Evolutionary conservation across 164 flowering plant genomes (phyloP), one percentile per base, ranked within the genome.

Genomic region (Paratinospora sagittata): DNA sequence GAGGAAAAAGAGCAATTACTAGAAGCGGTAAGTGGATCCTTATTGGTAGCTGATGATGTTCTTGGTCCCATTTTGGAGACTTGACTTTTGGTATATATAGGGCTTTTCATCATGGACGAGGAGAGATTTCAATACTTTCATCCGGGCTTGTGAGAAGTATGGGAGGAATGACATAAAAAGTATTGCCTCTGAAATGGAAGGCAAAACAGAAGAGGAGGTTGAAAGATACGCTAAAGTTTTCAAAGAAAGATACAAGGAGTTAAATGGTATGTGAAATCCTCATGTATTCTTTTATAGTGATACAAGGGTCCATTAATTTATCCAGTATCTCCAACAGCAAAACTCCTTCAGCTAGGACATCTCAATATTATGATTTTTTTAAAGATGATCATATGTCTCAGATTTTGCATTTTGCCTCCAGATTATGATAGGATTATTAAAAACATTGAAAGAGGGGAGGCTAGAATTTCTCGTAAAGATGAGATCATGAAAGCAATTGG

Each of bases 401-500:
- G 27, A 13, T 8, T n/a, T 34, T 43, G 64, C 37, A 33, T 57
- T 68, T 64, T 19, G 58, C 26, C 37, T 72, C 17, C 86, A 96
- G 99, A 96, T 80, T 91, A 91, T 84, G 99, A 96, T 79, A 84
- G 92, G 77, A 93, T 96, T 66, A 88, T 96, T 37, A 96, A 96
- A 81, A 89, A 86, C 71, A 96, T 96, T 79, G 99, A 96, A 81
- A 83, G 97, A 81, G 99, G 99, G 58, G 98, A 93, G 78, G 94
- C 97, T 17, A 88, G 97, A 78, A 96, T 96, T 69, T 87, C 98
- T 23, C 83, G 98, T 27, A 96, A 86, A 79, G 99, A 96, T 75
- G 98, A 96, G 83, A 96, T 96, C 65, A 96, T 96, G 98, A 96
- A 91, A 79, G 97, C 97, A n/a, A 86, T 96, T 77, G 97, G 97